A percentile compares a stretch with the other conserved stretches of the same genome.
Conservation (phyloP, 352 stramenopile genomes). For the Pythium vanterpoolii region DNA sequence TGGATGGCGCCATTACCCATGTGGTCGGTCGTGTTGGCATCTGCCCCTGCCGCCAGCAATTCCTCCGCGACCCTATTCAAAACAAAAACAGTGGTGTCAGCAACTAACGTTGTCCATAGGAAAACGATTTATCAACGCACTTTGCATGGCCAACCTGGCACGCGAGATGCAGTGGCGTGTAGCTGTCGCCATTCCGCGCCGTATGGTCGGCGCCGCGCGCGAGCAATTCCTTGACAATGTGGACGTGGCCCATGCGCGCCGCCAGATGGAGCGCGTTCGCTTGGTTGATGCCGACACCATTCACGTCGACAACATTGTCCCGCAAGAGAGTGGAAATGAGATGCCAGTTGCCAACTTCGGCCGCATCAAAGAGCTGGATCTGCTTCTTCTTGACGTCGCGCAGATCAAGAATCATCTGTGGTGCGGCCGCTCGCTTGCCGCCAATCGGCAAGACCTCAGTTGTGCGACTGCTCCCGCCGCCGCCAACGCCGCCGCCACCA, state of each 20-base stretch:
- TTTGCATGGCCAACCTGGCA: slow-evolving; percentile 63
- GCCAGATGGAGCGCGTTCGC: slow-evolving; percentile 77
- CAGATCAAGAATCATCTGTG: slow-evolving; percentile 81
- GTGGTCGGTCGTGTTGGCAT: slow-evolving; percentile 80
- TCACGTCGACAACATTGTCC: slow-evolving; percentile 86
- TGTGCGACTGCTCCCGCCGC: slow-evolving; percentile 2
- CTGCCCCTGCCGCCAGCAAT: slow-evolving; percentile 58
- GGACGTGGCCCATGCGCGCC: slow-evolving; percentile 70
- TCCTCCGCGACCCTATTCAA: slow-evolving; percentile 62
- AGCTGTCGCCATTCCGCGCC: slow-evolving; percentile 73
- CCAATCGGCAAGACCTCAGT: slow-evolving; percentile 12
- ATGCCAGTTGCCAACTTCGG: slow-evolving; percentile 82
- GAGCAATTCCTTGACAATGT: slow-evolving; percentile 72
- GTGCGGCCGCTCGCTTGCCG: slow-evolving; percentile 51
- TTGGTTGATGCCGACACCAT: slow-evolving; percentile 85
- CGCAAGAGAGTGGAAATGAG: slow-evolving; percentile 74
- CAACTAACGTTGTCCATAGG: not conserved
- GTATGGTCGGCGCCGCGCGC: slow-evolving; percentile 62
- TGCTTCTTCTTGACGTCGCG: slow-evolving; percentile 88
- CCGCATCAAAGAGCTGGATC: slow-evolving; percentile 84
- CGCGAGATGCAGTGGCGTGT: slow-evolving; percentile 76
- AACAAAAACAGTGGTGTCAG: slow-evolving; percentile 17
- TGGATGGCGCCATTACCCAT: slow-evolving; percentile 83
- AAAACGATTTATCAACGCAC: slow-evolving; percentile 26
- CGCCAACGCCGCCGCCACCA: slow-evolving; percentile 37